Evolutionary conservation across 768 basidiomycete genomes (phyloP), one percentile per base, ranked within the genome.

Genomic region (Boletus tylopilopsis): DNA sequence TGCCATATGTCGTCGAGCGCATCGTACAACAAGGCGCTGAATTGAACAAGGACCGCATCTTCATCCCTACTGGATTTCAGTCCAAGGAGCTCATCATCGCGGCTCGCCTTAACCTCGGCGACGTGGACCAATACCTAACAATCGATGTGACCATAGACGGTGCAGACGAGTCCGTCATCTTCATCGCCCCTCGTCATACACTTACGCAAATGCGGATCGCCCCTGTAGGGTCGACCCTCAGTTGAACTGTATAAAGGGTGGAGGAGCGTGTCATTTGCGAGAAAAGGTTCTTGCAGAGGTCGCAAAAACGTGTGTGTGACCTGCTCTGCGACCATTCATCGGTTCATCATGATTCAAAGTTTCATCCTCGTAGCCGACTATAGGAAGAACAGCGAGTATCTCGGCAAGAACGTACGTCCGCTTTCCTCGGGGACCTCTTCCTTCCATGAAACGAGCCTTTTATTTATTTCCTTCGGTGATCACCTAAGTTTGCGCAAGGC

Each of bases 251-350:
- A 94, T 99, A 72, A 98, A 99, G 71, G 95, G 91, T 7, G 95
- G 95, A 49, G 95, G 95, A 3, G 95, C 93, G 1, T 97, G 95
- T 66, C 96, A 98, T 58, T 72, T 98, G 29, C 81, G 94, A 24
- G 96, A 99, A 72, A 99, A 99, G 68, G 94, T 99, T 7, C 79
- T 99, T 13, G 96, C 96, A 1, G 96, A 99, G 67, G 94, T 94
- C 27, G 96, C 96, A 11, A 78, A 79, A 53, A 92, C 87, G 82
- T 90, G 49, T 50, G 51, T 50, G 30, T 46, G n/a, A 44, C 36
- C 10, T 21, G 1, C 23, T 13, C 23, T 8, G 13, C 36, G 13
- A 18, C 13, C 12, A 13, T 30, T 16, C 13, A 21, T 6, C 2
- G 9, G 8, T 45, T 93, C 71, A 77, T 94, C 62, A 75, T 93